phyloP scores from a whole-genome alignment of 345 rosid species.

The Cardamine chenopodiifolia region DNA sequence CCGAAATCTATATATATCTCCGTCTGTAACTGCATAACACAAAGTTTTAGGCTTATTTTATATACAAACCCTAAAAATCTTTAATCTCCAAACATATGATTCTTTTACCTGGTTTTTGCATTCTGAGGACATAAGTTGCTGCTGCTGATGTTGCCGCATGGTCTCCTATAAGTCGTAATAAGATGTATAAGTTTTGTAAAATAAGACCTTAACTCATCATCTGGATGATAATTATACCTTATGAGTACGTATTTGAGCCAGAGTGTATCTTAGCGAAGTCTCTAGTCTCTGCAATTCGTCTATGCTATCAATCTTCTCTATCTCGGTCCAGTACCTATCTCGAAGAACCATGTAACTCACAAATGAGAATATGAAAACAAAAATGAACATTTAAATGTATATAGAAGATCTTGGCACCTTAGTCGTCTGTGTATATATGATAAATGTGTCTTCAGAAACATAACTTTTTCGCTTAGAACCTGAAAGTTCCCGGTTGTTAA shows the following conservation, averaged over 20 bases:
- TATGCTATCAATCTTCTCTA: conserved; percentile 52
- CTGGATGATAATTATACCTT: conserved; percentile 49
- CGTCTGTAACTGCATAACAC: conserved; percentile 40
- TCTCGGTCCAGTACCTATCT: conserved; percentile 58
- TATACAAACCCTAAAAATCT: conserved; percentile 3
- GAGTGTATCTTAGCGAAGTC: conserved; percentile 57
- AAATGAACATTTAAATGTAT: conserved; percentile 1
- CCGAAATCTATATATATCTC: conserved; percentile 55
- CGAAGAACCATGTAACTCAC: conserved; percentile 28
- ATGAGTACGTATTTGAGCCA: conserved; percentile 50
- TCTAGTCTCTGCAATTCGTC: conserved; percentile 63
- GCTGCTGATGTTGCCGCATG: conserved; percentile 33
- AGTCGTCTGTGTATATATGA: conserved; percentile 58
- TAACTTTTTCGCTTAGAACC: conserved; percentile 53
- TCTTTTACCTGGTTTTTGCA: conserved; percentile 52
- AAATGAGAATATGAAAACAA: conserved; percentile 13
- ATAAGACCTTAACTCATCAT: conserved; percentile 12
- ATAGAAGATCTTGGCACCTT: conserved; percentile 46
- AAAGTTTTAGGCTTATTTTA: not conserved
- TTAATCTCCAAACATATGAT: not conserved
- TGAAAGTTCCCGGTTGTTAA: conserved; percentile 33
- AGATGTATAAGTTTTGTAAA: conserved; percentile 17
- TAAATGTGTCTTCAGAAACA: conserved; percentile 52
- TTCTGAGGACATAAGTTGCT: conserved; percentile 50
- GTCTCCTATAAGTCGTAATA: conserved; percentile 18